phyloP scores from a whole-genome alignment of 768 basidiomycete genomes.

The Crassisporium funariophilum region DNA sequence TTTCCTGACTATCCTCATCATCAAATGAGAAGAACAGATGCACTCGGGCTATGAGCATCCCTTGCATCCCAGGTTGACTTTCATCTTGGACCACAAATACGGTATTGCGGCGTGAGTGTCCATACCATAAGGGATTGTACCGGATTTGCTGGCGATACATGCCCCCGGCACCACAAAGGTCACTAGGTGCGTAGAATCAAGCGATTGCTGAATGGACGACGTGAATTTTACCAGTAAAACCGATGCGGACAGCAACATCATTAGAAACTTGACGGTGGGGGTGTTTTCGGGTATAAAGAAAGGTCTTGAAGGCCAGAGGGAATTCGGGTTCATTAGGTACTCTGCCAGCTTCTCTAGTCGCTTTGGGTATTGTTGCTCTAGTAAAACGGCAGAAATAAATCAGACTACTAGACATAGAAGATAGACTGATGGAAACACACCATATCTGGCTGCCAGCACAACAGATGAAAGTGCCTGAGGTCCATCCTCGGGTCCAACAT shows the following conservation, averaged over 20 bases:
- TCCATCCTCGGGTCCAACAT: background rate
- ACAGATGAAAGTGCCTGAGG: background rate
- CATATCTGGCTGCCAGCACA: background rate
- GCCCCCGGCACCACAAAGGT: slow-evolving; percentile 27
- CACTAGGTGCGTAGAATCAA: slow-evolving; percentile 30
- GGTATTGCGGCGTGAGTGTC: slow-evolving; percentile 23
- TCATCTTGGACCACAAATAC: slow-evolving; percentile 29
- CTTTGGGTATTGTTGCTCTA: slow-evolving; percentile 20
- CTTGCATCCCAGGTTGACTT: slow-evolving; percentile 24
- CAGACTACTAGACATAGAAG: background rate
- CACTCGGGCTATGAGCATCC: slow-evolving; percentile 25
- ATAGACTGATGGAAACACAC: background rate
- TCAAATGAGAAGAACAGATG: slow-evolving; percentile 33
- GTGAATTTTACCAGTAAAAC: slow-evolving; percentile 19
- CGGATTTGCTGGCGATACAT: slow-evolving; percentile 30
- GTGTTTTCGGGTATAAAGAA: slow-evolving; percentile 12
- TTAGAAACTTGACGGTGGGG: slow-evolving; percentile 5
- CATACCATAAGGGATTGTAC: slow-evolving; percentile 25
- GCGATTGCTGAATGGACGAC: slow-evolving; percentile 30
- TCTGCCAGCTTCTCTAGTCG: slow-evolving; percentile 12
- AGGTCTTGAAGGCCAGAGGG: slow-evolving; percentile 10
- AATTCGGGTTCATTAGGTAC: slow-evolving; percentile 16
- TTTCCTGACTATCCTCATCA: slow-evolving; percentile 2
- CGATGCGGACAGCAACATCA: slow-evolving; percentile 9
- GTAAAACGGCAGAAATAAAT: background rate